Evolutionary conservation across 139 green algal species (phyloP).

Genomic region (Tetraselmis striata): DNA sequence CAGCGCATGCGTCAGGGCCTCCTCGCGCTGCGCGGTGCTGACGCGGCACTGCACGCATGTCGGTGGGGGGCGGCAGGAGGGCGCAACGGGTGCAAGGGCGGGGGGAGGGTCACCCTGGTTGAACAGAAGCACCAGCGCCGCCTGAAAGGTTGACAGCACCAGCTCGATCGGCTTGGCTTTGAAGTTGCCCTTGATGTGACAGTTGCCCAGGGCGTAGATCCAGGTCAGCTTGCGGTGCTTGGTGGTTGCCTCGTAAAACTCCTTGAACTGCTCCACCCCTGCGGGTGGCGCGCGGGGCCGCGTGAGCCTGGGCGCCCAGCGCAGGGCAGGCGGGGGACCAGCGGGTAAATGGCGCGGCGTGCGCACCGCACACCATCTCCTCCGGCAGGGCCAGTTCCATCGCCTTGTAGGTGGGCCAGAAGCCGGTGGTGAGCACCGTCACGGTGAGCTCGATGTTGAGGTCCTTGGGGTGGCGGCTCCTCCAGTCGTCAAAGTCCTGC

Average conservation of each 20-base stretch:
- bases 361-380: conserved; percentile 91
- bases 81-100: not conserved
- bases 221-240: conserved; percentile 89
- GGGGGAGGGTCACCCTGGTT: conserved; percentile 53
- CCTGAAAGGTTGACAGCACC: conserved; percentile 67
- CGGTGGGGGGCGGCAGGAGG: not conserved
- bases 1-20: too few species aligned
- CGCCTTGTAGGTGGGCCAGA: conserved; percentile 78
- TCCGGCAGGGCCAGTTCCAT: conserved; percentile 82
- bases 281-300: too few species aligned
- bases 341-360: too few species aligned
- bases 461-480: conserved; percentile 20
- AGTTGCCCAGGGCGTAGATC: conserved; percentile 86
- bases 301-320: too few species aligned
- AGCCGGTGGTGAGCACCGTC: conserved; percentile 86
- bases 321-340: too few species aligned
- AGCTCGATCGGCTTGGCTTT: conserved; percentile 81
- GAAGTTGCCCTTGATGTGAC: conserved; percentile 78
- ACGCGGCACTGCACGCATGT: too few species aligned
- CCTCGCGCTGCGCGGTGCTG: too few species aligned
- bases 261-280: conserved; percentile 77
- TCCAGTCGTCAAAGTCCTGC: conserved; percentile 73
- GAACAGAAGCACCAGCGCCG: conserved; percentile 80
- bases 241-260: conserved; percentile 68
- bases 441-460: conserved; percentile 79